These are phyloP conservation scores for Zygosaccharomyces pseudobailii DNA, from an alignment of 1,139 yeast species.

Conservation along the genomic window DNA sequence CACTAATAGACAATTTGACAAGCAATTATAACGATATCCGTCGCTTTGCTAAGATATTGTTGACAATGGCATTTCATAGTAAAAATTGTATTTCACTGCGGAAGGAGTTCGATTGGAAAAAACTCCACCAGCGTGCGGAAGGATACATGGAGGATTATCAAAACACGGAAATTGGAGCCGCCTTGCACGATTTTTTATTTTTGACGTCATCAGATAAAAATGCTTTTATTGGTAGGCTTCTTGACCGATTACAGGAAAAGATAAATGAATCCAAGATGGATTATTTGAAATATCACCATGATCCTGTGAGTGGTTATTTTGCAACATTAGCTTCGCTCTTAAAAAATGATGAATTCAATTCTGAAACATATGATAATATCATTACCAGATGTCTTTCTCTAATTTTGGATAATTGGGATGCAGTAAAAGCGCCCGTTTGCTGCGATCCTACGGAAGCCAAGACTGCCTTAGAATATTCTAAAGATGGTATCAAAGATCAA, in stretches of 20 bases:
- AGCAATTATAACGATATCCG: conserved; percentile 78
- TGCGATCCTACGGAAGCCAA: conserved; percentile 67
- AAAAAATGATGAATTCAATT: conserved; percentile 31
- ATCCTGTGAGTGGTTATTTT: conserved; percentile 63
- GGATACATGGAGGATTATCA: conserved; percentile 58
- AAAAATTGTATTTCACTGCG: background rate
- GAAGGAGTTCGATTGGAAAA: conserved; percentile 14
- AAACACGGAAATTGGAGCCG: conserved; percentile 79
- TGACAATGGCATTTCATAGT: conserved; percentile 40
- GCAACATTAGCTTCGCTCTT: conserved; percentile 52
- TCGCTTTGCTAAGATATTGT: conserved; percentile 43
- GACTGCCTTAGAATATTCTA: conserved; percentile 41
- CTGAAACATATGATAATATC: conserved; percentile 11
- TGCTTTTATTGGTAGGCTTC: conserved; percentile 27
- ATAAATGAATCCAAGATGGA: conserved; percentile 32
- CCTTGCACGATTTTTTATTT: conserved; percentile 49
- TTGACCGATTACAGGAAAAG: conserved; percentile 36
- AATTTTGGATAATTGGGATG: conserved; percentile 47
- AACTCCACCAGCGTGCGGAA: conserved; percentile 39
- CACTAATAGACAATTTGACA: conserved; percentile 55
- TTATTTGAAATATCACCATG: conserved; percentile 41
- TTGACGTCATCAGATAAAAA: conserved; percentile 25
- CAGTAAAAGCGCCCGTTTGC: conserved; percentile 51
- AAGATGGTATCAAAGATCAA: conserved; percentile 48
- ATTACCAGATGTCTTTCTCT: conserved; percentile 21